A percentile compares a stretch with the other conserved stretches of the same genome.
phyloP scores from a whole-genome alignment of 805 yeast species.

The Nakazawaea laoshanensis region DNA sequence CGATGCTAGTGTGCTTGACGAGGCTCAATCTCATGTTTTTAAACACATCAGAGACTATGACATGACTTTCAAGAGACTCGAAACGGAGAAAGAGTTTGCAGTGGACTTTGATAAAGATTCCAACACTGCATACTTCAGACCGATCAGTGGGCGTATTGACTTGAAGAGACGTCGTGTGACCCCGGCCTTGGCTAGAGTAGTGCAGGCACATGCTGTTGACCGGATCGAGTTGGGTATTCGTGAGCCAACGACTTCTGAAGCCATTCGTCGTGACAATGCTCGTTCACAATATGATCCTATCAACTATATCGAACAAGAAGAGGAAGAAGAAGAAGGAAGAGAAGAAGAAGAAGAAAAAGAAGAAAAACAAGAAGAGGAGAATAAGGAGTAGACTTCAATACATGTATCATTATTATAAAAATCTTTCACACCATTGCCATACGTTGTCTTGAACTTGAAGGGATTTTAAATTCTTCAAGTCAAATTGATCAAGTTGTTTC shows the following conservation, averaged over 20 bases:
- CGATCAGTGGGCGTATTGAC: slow-evolving; percentile 68
- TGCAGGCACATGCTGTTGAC: slow-evolving; percentile 51
- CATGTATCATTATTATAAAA: neutral
- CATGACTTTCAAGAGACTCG: slow-evolving; percentile 43
- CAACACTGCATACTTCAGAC: slow-evolving; percentile 63
- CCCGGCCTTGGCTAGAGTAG: slow-evolving; percentile 43
- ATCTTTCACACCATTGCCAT: neutral
- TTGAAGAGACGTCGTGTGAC: slow-evolving; percentile 80
- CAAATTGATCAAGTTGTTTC: neutral
- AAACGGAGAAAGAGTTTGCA: slow-evolving; percentile 54
- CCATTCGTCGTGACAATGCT: slow-evolving; percentile 54
- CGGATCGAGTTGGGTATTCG: slow-evolving; percentile 54
- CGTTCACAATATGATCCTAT: slow-evolving; percentile 74
- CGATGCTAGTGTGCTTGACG: slow-evolving; percentile 29
- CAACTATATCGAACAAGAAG: slow-evolving; percentile 61
- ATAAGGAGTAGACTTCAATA: slow-evolving; percentile 4
- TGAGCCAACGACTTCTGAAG: slow-evolving; percentile 67
- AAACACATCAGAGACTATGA: slow-evolving; percentile 74
- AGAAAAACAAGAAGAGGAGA: slow-evolving; percentile 19
- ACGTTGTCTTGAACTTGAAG: neutral
- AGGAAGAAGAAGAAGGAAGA: slow-evolving; percentile 33
- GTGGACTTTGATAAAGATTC: slow-evolving; percentile 51
- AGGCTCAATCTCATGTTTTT: slow-evolving; percentile 41
- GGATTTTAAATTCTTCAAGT: neutral
- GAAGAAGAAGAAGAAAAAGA: slow-evolving; percentile 24